Base-by-base conservation (phyloP, 192 early-diverging fungal genomes). In the Funneliformis mosseae region DNA sequence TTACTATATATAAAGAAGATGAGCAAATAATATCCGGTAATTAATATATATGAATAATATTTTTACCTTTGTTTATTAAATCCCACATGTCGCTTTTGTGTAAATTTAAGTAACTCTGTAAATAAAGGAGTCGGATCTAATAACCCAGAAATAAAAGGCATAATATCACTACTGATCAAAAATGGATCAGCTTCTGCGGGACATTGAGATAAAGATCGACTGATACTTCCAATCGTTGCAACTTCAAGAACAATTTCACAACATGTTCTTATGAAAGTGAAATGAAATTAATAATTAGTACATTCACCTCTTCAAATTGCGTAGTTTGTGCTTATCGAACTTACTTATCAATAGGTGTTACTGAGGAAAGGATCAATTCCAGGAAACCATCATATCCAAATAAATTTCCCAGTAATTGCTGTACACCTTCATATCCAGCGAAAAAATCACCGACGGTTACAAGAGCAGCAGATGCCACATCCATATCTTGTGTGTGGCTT, bases 371-470 rank as follows among this genome's bases (percentile, higher is more conserved):
- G 6, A 85, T 81, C 27, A 85, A 80, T 76, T 85, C 84, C 2
- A 85, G 41, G 27, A 85, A 85, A 1, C 84, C 84, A 78, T 85
- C 84, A 70, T 85, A 85, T 38, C 80, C 82, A 74, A 85, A 85
- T 28, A 63, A 74, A 39, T 81, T 80, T 3, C 82, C 84, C 3
- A 81, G 43, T 16, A 85, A 79, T 3, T 80, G 74, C 1, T 82
- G 81, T 2, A 82, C 81, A 14, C 81, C 81, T 73, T 83, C 84
- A 61, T 83, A 83, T 9, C 84, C 82, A 18, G 84, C 82, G 80
- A 85, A 85, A 48, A 83, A 85, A 62, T 85, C 82, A 16, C 84
- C 84, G 21, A 85, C 82, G 5, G 84, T 82, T 10, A 83, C 64
- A 41, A 85, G 62, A 21, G 82, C 84, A 55, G 84, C 84, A 12